Percentiles rank a stretch among this genome's conserved stretches.
Conservation (phyloP, 1,139 yeast species). For the Magnusiomyces starmeri region DNA sequence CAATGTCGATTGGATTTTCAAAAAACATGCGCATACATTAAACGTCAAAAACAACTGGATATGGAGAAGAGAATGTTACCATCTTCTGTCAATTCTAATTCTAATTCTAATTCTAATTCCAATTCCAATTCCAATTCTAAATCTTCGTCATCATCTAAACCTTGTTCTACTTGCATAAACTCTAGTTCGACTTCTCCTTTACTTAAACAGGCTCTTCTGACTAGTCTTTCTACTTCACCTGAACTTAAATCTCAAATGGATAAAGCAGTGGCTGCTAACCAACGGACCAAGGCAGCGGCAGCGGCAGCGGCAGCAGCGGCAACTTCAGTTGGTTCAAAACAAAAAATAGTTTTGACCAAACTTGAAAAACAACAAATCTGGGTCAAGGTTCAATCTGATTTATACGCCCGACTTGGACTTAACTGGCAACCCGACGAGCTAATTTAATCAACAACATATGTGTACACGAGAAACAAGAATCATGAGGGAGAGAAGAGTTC, state of each 20-base stretch:
- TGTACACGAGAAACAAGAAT: too few species aligned
- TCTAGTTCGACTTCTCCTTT: slow-evolving; percentile 22
- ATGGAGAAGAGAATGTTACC: slow-evolving; percentile 24
- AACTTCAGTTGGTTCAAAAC: not conserved
- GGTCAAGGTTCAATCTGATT: slow-evolving; percentile 51
- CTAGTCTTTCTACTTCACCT: slow-evolving; percentile 29
- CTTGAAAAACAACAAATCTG: slow-evolving; percentile 51
- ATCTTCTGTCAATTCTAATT: slow-evolving; percentile 8
- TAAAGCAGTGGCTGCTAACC: not conserved
- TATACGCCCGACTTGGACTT: slow-evolving; percentile 48
- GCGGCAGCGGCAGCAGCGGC: too few species aligned
- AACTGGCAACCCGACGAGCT: slow-evolving; percentile 52
- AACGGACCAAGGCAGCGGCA: slow-evolving; percentile 5
- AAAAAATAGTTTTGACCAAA: slow-evolving; percentile 37
- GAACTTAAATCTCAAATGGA: slow-evolving; percentile 22
- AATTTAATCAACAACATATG: too few species aligned
- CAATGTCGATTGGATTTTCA: slow-evolving; percentile 58
- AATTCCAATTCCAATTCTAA: slow-evolving; percentile 1
- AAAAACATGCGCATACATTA: slow-evolving; percentile 37
- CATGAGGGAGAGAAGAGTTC: too few species aligned
- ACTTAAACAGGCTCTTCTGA: slow-evolving; percentile 29
- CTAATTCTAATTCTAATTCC: not conserved
- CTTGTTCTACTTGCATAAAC: not conserved
- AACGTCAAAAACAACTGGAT: slow-evolving; percentile 33
- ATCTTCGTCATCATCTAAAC: slow-evolving; percentile 9